Evolutionary conservation across 116 monocot genomes (phyloP), one percentile per base, ranked within the genome.

Genomic region (Cymodocea nodosa): DNA sequence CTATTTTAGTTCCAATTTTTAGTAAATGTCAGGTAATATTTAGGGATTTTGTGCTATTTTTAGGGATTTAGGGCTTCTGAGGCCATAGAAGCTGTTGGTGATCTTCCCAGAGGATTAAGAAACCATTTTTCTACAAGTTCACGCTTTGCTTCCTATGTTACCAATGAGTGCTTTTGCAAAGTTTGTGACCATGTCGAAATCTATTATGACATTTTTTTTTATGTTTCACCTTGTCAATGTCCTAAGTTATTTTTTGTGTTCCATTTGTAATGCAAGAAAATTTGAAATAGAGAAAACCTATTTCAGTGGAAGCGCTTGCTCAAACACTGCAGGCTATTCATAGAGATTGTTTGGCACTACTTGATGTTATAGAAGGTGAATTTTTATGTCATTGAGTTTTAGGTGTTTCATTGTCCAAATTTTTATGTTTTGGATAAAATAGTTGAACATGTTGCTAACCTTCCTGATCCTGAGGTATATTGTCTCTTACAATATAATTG

Each of bases 21-120:
- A n/a, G n/a, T n/a, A n/a, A n/a, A n/a, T n/a, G n/a, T n/a, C n/a
- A n/a, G n/a, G n/a, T n/a, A n/a, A n/a, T n/a, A n/a, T n/a, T n/a
- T n/a, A n/a, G n/a, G n/a, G n/a, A n/a, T n/a, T n/a, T n/a, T n/a
- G n/a, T n/a, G n/a, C n/a, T n/a, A n/a, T n/a, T n/a, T n/a, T n/a
- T n/a, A n/a, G n/a, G n/a, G n/a, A n/a, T n/a, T n/a, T n/a, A n/a
- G n/a, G n/a, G n/a, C 98, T 30, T 81, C 87, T 39, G 98, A 99
- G 77, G 89, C 98, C 65, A 80, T 89, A 75, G 89, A 89, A 77
- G 84, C 92, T 35, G 80, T 99, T 75, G 98, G 98, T 34, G 89
- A 99, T 76, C 74, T 99, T 44, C 89, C 92, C 23, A 82, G 74
- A 52, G 98, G 98, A 51, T 58, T 99, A 62, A 86, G 98, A 74